Conservation (phyloP, 1,139 yeast species). For the Citeromyces hawaiiensis region DNA sequence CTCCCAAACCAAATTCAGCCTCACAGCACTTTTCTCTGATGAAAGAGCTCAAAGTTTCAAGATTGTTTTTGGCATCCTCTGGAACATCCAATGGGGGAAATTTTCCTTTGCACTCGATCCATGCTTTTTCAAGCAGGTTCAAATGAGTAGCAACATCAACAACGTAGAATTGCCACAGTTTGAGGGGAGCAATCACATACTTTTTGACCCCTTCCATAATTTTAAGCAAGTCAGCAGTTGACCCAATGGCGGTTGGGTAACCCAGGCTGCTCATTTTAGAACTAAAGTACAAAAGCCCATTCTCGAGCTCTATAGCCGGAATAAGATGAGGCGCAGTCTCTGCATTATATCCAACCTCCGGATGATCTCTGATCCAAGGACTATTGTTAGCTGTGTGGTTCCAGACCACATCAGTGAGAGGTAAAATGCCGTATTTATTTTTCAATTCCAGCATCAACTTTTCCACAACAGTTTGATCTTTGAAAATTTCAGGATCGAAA, state of each 20-base stretch:
- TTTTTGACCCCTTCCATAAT: conserved; percentile 54
- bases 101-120: conserved; percentile 13
- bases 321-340: conserved; percentile 81
- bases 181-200: conserved; percentile 52
- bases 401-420: conserved; percentile 86
- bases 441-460: conserved; percentile 34
- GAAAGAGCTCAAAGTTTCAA: conserved; percentile 35
- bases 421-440: conserved; percentile 43
- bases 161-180: conserved; percentile 84
- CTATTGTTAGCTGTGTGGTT: conserved; percentile 94
- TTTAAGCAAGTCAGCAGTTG: conserved; percentile 37
- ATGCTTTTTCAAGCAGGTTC: conserved; percentile 17
- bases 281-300: conserved; percentile 52
- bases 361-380: conserved; percentile 69
- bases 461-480: conserved; percentile 31
- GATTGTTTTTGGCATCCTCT: conserved; percentile 21
- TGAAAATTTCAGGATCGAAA: conserved; percentile 60
- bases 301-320: conserved; percentile 78
- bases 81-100: conserved; percentile 24
- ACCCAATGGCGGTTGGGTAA: conserved; percentile 40
- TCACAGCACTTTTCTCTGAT: conserved; percentile 28
- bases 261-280: conserved; percentile 36
- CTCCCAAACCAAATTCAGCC: conserved; percentile 27
- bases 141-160: conserved; percentile 35
- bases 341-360: conserved; percentile 80